Evolutionary conservation across 2,329 filamentous ascomycete species (phyloP).

Genomic region (Verticillium longisporum): DNA sequence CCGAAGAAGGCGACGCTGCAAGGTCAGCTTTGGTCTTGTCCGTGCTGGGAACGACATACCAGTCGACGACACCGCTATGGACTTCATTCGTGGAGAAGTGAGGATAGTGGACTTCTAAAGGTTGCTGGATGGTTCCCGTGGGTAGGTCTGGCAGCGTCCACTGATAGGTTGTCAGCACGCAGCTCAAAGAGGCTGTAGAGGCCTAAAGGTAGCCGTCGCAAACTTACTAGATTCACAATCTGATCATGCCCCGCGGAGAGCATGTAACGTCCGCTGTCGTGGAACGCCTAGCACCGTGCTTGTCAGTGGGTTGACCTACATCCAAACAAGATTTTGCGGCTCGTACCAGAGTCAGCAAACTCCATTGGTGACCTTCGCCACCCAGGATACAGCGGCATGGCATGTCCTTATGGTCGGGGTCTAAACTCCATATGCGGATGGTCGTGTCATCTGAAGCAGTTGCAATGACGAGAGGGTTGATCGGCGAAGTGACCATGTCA

Average conservation of each 20-base stretch:
- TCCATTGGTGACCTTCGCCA: constrained; percentile 66
- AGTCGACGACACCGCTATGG: constrained; percentile 70
- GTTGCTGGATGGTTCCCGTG: constrained; percentile 46
- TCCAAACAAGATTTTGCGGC: too few relatives aligned
- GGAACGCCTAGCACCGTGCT: constrained; percentile 50
- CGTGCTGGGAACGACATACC: constrained; percentile 35
- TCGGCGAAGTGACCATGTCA: constrained; percentile 65
- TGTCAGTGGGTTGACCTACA: background rate
- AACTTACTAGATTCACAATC: constrained; percentile 61
- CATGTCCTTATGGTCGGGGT: constrained; percentile 53
- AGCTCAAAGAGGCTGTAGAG: background rate
- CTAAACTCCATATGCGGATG: constrained; percentile 70
- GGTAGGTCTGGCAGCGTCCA: constrained; percentile 61
- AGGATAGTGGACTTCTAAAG: constrained; percentile 63
- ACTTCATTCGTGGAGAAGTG: constrained; percentile 74
- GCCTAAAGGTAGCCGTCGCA: background rate
- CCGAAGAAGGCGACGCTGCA: constrained; percentile 63
- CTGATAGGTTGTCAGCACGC: constrained; percentile 27
- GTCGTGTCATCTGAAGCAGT: constrained; percentile 70
- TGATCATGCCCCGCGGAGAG: constrained; percentile 71
- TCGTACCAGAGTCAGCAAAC: constrained; percentile 56
- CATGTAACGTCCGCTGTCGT: constrained; percentile 64
- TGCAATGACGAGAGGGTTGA: constrained; percentile 61
- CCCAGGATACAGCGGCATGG: constrained; percentile 66
- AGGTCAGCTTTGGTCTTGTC: background rate